These are phyloP conservation scores for Trichoderma pleuroti DNA, from an alignment of 2,329 filamentous ascomycete genomes.

Conservation along the genomic window DNA sequence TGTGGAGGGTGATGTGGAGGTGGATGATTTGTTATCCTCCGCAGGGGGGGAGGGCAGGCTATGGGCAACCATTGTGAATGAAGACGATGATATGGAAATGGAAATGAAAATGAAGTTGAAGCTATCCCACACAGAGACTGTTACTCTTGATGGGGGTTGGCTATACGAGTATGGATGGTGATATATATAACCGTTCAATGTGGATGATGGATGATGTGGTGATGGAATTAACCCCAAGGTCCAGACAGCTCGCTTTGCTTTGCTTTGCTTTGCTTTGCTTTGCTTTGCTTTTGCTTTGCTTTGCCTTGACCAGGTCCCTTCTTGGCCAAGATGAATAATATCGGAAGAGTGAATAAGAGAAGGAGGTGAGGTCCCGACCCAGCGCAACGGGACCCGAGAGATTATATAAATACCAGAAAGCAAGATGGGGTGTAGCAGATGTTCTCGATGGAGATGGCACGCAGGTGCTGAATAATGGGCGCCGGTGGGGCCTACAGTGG, in stretches of 20 bases:
- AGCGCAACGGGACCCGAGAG: slow-evolving; percentile 10
- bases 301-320: background rate
- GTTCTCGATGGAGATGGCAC: background rate
- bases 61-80: slow-evolving; percentile 43
- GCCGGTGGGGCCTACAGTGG: background rate
- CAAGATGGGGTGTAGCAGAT: background rate
- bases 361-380: background rate
- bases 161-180: background rate
- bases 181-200: background rate
- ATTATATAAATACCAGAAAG: slow-evolving; percentile 11
- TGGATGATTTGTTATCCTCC: slow-evolving; percentile 42
- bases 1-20: slow-evolving; percentile 26
- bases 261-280: background rate
- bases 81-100: no score
- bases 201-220: background rate
- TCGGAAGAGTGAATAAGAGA: background rate
- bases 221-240: background rate
- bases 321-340: background rate
- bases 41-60: slow-evolving; percentile 52
- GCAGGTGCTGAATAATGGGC: slow-evolving; percentile 10
- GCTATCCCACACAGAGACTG: background rate
- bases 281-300: background rate
- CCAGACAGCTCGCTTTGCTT: background rate
- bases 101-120: slow-evolving; percentile 19
- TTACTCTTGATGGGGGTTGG: background rate